Percentiles rank a stretch among this genome's conserved stretches.
phyloP scores from a whole-genome alignment of 1,284 basidiomycete species.

The Takashimella koratensis region DNA sequence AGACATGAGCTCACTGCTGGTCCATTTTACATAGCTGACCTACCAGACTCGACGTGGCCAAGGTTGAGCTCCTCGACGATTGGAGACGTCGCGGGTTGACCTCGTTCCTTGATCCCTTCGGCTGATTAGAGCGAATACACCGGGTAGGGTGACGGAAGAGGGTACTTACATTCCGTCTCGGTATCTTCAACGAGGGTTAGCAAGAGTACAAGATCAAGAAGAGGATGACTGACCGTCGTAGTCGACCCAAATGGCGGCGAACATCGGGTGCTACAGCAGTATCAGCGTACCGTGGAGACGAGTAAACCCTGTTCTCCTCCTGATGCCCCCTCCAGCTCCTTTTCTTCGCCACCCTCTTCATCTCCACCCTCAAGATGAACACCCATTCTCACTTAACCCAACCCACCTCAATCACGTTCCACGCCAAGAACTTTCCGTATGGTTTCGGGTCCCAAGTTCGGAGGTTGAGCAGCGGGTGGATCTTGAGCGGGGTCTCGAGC shows the following conservation, averaged over 20 bases:
- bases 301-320: background rate
- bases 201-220: background rate
- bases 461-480: conserved; percentile 42
- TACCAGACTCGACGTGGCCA: conserved; percentile 42
- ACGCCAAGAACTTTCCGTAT: conserved; percentile 39
- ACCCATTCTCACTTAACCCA: background rate
- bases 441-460: conserved; percentile 43
- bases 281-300: background rate
- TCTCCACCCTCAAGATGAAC: background rate
- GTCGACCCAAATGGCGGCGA: conserved; percentile 45
- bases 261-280: conserved; percentile 38
- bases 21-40: background rate
- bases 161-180: conserved; percentile 34
- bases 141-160: background rate
- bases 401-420: conserved; percentile 41
- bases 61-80: conserved; percentile 46
- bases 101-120: conserved; percentile 44
- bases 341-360: background rate
- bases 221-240: conserved; percentile 32
- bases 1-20: background rate
- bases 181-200: conserved; percentile 24
- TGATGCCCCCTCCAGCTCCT: background rate
- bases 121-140: background rate
- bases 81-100: conserved; percentile 46
- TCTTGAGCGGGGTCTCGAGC: conserved; percentile 38